Conservation (phyloP, 257 asterid species). For the Cinchona pubescens region DNA sequence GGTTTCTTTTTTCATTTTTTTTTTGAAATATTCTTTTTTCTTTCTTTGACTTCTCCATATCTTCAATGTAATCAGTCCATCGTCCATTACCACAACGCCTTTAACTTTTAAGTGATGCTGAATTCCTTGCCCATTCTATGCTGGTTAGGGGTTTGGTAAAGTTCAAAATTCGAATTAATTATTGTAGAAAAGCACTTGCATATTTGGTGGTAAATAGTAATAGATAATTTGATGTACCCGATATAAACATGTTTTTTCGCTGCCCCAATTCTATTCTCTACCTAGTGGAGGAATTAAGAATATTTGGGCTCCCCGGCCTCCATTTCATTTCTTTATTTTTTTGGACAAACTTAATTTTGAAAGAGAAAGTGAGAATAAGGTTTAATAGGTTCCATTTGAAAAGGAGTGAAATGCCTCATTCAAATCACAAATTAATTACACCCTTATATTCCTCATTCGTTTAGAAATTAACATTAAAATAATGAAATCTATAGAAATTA, state of each 20-base stretch:
- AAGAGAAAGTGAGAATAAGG: not conserved
- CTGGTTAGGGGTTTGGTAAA: no score
- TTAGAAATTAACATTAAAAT: no score
- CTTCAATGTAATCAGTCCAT: not conserved
- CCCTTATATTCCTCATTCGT: not conserved
- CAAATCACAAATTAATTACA: not conserved
- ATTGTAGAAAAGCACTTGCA: no score
- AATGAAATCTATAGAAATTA: no score
- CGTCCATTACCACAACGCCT: not conserved
- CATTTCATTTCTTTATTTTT: not conserved
- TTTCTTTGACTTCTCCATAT: not conserved
- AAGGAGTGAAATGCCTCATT: not conserved
- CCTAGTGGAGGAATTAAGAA: not conserved
- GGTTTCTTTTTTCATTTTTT: no score
- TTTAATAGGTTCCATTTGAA: not conserved
- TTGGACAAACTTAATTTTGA: not conserved
- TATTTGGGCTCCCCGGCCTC: not conserved
- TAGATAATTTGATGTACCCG: no score
- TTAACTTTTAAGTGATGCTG: not conserved
- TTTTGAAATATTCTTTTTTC: no score
- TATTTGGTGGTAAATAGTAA: no score
- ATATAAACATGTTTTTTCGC: no score
- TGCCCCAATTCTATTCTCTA: no score
- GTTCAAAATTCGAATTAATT: no score
- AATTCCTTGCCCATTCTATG: no score